Conservation (phyloP, 345 rosid species). For the Gossypium thurberi region DNA sequence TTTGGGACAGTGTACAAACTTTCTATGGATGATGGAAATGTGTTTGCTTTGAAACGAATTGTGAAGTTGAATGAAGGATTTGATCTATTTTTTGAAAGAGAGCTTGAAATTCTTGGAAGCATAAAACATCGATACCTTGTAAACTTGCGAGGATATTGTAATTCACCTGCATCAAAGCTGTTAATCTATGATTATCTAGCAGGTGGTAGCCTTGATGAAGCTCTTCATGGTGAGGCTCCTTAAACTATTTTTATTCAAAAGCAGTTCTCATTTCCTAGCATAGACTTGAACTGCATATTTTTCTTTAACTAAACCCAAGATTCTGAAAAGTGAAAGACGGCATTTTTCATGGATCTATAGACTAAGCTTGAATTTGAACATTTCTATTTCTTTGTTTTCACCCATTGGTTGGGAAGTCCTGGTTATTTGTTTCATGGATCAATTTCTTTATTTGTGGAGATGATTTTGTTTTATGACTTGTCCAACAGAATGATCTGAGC, state of each 20-base stretch:
- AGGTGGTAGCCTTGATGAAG: conserved; percentile 97
- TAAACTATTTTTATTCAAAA: neutral
- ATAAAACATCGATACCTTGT: conserved; percentile 92
- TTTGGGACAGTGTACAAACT: conserved; percentile 95
- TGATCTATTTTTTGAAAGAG: conserved; percentile 94
- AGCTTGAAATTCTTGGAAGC: conserved; percentile 98
- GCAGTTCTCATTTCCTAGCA: neutral
- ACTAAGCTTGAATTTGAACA: neutral
- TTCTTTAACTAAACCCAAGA: neutral
- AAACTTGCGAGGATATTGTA: conserved; percentile 94
- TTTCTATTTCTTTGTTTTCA: neutral
- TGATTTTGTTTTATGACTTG: conserved; percentile 2
- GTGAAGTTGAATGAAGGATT: conserved; percentile 85
- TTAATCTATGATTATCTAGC: conserved; percentile 84
- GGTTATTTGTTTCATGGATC: neutral
- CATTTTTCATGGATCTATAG: neutral
- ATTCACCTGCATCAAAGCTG: conserved; percentile 83
- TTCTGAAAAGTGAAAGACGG: neutral
- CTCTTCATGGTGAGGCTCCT: conserved; percentile 73
- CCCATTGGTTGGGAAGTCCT: neutral
- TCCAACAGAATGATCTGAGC: conserved; percentile 78
- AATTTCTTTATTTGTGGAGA: neutral
- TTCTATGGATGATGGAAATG: conserved; percentile 92
- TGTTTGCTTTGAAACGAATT: conserved; percentile 85
- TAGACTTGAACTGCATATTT: neutral